These are phyloP conservation scores for Dentipellis sp. DNA, from an alignment of 768 basidiomycete genomes.

Conservation along the genomic window DNA sequence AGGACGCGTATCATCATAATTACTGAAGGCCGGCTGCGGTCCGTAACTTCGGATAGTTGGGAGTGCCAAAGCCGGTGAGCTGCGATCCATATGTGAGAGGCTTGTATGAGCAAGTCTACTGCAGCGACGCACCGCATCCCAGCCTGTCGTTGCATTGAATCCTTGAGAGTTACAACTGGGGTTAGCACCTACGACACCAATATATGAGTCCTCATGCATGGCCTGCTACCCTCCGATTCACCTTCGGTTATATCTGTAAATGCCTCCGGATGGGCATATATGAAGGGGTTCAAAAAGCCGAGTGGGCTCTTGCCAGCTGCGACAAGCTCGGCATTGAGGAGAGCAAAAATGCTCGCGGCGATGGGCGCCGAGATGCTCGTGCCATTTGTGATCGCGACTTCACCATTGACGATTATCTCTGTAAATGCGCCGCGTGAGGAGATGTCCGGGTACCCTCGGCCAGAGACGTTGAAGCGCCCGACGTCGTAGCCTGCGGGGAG, in stretches of 20 bases:
- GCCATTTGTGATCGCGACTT: conserved; percentile 17
- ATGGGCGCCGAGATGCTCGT: conserved; percentile 26
- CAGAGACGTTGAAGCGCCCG: conserved; percentile 25
- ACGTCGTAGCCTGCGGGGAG: conserved; percentile 19
- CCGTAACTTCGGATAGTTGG: neutral
- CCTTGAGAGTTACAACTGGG: no score
- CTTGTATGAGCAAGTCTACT: no score
- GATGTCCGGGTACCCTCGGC: conserved; percentile 41
- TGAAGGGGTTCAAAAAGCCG: conserved; percentile 15
- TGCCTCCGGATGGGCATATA: no score
- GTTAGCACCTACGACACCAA: no score
- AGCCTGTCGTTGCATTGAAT: no score
- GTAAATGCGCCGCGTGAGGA: conserved; percentile 29
- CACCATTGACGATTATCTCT: conserved; percentile 17
- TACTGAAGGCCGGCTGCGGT: neutral
- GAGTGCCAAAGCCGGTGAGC: neutral
- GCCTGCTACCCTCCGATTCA: no score
- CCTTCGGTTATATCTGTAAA: no score
- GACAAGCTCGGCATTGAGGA: conserved; percentile 25
- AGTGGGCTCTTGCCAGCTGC: conserved; percentile 15
- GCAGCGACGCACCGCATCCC: no score
- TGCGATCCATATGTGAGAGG: neutral
- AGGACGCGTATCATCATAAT: no score
- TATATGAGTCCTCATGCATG: no score
- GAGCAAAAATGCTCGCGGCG: conserved; percentile 23